Base-by-base conservation (phyloP, 108 stramenopile species). In the Poteriospumella lacustris region DNA sequence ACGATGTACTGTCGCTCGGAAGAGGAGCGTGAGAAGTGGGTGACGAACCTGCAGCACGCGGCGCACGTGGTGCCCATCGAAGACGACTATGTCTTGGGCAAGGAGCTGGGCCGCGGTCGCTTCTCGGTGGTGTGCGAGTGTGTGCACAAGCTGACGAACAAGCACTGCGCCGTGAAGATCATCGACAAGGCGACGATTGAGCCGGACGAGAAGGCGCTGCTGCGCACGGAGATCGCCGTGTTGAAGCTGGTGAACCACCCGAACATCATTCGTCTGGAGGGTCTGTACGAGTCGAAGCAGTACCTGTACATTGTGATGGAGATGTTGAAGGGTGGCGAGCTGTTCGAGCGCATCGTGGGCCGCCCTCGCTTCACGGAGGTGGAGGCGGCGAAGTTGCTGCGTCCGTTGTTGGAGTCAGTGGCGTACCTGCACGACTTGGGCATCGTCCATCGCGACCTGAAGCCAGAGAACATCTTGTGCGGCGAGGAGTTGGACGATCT, bases 291-390 rank as follows among this genome's bases (percentile, higher is more conserved):
- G 47, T 82, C 85, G 75, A 43, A 82, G 1, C 52, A 88, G 68
- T 44, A 86, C 44, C 87, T 93, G 33, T 96, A 59, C 87, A 88
- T 90, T 52, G 91, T 94, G 26, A 83, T 94, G 85, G 93, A 96
- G 76, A 79, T 90, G 68, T 85, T 87, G 59, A 52, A 69, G 34
- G 94, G 94, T 15, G 94, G 94, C 59, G 91, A 92, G 84, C 82
- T 96, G 76, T 88, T 87, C 75, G 83, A 82, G 80, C 76, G 76
- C 40, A 82, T 87, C 78, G 85, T 84, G 26, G 83, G 85, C 34
- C 68, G 87, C 5, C 80, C 79, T 52, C 79, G 84, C 43, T 80
- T 87, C 69, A 58, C 79, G 29, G 85, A 87, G 58, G 79, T 81
- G 58, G 85, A 85, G 76, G 85, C 85, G 0, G 75, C 78, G 58